These are phyloP conservation scores for Hansenula sp. DNA, from an alignment of 1,139 yeast genomes.

Conservation along the genomic window DNA sequence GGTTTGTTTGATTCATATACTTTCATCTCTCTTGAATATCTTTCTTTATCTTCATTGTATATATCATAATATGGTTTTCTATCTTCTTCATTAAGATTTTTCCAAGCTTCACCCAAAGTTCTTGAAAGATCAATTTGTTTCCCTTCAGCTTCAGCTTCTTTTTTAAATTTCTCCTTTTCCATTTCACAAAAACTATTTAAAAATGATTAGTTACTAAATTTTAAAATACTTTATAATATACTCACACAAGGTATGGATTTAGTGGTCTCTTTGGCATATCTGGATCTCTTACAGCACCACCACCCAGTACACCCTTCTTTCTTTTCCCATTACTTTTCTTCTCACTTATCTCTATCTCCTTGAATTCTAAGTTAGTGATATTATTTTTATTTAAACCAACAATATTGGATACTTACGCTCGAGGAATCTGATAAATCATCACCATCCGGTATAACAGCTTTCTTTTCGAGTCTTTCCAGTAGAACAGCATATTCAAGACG, in stretches of 20 bases:
- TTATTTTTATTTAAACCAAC: conserved; percentile 14
- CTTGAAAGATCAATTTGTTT: conserved; percentile 62
- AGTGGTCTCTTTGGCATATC: conserved; percentile 85
- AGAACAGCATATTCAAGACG: conserved; percentile 79
- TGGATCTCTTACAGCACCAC: conserved; percentile 55
- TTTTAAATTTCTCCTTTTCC: conserved; percentile 71
- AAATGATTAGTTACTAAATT: conserved; percentile 2
- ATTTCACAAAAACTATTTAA: conserved; percentile 59
- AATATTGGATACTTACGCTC: conserved; percentile 15
- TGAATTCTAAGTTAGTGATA: background rate
- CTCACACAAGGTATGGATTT: conserved; percentile 68
- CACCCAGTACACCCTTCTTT: conserved; percentile 19
- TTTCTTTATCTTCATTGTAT: conserved; percentile 74
- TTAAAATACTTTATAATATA: background rate
- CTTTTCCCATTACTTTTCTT: conserved; percentile 8
- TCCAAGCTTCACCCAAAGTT: conserved; percentile 86
- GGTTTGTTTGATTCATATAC: conserved; percentile 41
- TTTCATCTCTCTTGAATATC: conserved; percentile 72
- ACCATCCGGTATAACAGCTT: conserved; percentile 30
- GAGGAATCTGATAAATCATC: conserved; percentile 11
- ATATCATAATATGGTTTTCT: conserved; percentile 72
- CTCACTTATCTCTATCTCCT: conserved; percentile 4
- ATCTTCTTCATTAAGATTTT: conserved; percentile 61
- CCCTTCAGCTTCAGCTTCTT: conserved; percentile 46
- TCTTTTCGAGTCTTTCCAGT: conserved; percentile 71